A percentile compares a stretch with the other conserved stretches of the same genome.
These are phyloP conservation scores for Cryptosporidium sp. DNA, from an alignment of 169 alveolate species.

Conservation along the genomic window DNA sequence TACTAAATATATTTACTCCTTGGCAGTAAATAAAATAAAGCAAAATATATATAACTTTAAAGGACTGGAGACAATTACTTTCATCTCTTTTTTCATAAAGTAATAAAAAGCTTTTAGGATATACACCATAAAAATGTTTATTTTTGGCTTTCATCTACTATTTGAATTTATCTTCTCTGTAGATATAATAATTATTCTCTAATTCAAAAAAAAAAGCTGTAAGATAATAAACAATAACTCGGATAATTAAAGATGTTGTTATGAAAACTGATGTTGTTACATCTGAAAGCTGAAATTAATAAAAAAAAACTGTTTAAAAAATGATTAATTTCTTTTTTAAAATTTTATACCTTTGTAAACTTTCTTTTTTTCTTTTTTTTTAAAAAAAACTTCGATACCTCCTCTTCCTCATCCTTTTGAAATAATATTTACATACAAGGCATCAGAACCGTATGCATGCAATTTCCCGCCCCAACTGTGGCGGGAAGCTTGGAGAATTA, in stretches of 20 bases:
- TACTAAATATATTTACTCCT: constrained; percentile 55
- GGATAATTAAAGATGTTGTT: not conserved
- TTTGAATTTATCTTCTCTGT: not conserved
- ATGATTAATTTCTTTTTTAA: not conserved
- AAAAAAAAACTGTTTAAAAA: no score
- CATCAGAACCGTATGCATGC: not conserved
- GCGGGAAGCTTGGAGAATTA: no score
- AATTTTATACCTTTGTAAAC: not conserved
- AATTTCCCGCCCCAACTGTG: not conserved
- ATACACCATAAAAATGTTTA: not conserved
- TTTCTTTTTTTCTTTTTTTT: no score
- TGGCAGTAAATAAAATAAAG: constrained; percentile 48
- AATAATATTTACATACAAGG: not conserved
- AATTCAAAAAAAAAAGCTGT: not conserved
- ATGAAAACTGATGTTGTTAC: not conserved
- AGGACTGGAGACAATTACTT: not conserved
- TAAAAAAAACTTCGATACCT: not conserved
- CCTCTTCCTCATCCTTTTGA: not conserved
- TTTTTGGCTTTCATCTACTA: not conserved
- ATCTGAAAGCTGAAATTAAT: not conserved
- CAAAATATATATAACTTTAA: constrained; percentile 4
- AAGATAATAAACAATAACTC: not conserved
- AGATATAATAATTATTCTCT: not conserved
- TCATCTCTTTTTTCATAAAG: not conserved
- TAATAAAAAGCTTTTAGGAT: not conserved